These are phyloP conservation scores for Paraconiothyrium sp. DNA, from an alignment of 2,329 filamentous ascomycete species.

Conservation along the genomic window DNA sequence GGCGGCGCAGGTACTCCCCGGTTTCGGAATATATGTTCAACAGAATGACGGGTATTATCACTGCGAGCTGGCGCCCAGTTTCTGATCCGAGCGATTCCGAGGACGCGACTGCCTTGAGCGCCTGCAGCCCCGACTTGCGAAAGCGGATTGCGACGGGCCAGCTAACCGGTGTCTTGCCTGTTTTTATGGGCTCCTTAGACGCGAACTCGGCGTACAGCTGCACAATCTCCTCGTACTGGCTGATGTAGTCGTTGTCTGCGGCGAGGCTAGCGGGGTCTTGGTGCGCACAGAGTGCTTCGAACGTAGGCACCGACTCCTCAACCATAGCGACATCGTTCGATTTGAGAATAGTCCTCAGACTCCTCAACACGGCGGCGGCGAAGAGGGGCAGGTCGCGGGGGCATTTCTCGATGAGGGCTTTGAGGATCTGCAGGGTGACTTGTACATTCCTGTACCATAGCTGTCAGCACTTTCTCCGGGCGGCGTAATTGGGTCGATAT, in stretches of 20 bases:
- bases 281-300: slow-evolving; percentile 86
- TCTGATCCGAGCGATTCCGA: slow-evolving; percentile 82
- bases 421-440: slow-evolving; percentile 91
- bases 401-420: slow-evolving; percentile 90
- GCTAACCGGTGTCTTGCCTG: slow-evolving; percentile 61
- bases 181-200: slow-evolving; percentile 64
- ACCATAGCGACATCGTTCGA: slow-evolving; percentile 92
- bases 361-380: slow-evolving; percentile 82
- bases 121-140: slow-evolving; percentile 66
- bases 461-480: slow-evolving; percentile 15
- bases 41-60: slow-evolving; percentile 84
- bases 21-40: slow-evolving; percentile 84
- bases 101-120: slow-evolving; percentile 79
- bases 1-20: slow-evolving; percentile 72
- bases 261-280: slow-evolving; percentile 87
- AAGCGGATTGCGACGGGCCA: slow-evolving; percentile 77
- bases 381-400: slow-evolving; percentile 91
- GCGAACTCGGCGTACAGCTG: slow-evolving; percentile 82
- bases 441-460: slow-evolving; percentile 76
- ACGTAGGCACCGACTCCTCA: slow-evolving; percentile 86
- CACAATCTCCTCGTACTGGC: slow-evolving; percentile 84
- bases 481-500: not conserved
- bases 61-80: slow-evolving; percentile 77
- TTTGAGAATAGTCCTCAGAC: slow-evolving; percentile 82
- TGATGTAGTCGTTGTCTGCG: slow-evolving; percentile 84